Evolutionary conservation across 768 basidiomycete species (phyloP).

Genomic region (Pisolithus microcarpus): DNA sequence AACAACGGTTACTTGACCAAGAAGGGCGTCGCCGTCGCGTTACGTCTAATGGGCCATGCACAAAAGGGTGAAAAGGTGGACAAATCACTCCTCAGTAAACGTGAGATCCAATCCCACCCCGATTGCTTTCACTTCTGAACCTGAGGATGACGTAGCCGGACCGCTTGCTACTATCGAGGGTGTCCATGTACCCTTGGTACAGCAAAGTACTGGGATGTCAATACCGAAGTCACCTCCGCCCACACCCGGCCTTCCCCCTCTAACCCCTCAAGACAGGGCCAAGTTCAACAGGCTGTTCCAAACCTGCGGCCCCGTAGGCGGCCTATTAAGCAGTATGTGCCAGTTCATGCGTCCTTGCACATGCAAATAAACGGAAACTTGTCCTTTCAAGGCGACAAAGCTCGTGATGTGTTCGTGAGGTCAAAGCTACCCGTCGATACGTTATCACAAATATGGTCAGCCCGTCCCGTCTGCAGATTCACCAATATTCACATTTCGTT

Average conservation of each 20-base stretch:
- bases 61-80: constrained; percentile 76
- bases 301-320: constrained; percentile 62
- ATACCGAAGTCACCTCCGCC: constrained; percentile 58
- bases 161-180: constrained; percentile 79
- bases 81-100: constrained; percentile 55
- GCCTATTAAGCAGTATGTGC: constrained; percentile 65
- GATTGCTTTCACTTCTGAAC: constrained; percentile 8
- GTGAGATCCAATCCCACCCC: constrained; percentile 39
- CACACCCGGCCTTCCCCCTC: constrained; percentile 49
- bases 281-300: constrained; percentile 81
- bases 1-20: constrained; percentile 90
- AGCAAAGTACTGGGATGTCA: constrained; percentile 50
- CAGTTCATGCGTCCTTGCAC: not conserved
- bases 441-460: constrained; percentile 88
- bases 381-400: constrained; percentile 62
- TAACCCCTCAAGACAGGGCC: constrained; percentile 72
- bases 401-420: constrained; percentile 85
- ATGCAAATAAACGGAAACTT: not conserved
- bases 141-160: constrained; percentile 49
- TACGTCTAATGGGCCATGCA: constrained; percentile 89
- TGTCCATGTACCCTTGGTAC: constrained; percentile 40
- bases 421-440: constrained; percentile 82
- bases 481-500: not conserved
- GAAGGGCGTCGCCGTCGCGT: constrained; percentile 79
- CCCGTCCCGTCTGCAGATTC: constrained; percentile 1